Percentiles rank a stretch among this genome's conserved stretches.
Conservation (phyloP, 805 yeast species). For the Tetrapisispora pingtungensis region DNA sequence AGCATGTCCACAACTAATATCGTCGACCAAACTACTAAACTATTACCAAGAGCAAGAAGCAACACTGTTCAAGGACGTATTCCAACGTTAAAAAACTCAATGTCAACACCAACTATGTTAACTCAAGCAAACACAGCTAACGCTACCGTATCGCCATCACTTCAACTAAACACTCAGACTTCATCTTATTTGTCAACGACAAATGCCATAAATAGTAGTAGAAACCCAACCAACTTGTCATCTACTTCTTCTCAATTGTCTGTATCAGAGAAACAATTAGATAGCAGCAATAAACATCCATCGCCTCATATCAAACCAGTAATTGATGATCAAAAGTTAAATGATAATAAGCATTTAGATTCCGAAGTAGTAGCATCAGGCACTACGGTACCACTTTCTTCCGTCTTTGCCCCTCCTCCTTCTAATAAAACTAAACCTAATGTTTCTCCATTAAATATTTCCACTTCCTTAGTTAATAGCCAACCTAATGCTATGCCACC, state of each 20-base stretch:
- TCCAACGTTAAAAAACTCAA: not conserved
- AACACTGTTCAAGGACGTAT: constrained; percentile 16
- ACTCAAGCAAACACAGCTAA: not conserved
- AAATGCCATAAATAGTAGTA: not conserved
- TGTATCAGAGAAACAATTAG: not conserved
- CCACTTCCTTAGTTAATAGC: not conserved
- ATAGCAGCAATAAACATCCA: not conserved
- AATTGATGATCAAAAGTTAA: not conserved
- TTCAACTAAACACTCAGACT: constrained; percentile 5
- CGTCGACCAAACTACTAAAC: constrained; percentile 2
- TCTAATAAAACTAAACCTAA: not conserved
- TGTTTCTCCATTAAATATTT: not conserved
- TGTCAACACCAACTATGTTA: not conserved
- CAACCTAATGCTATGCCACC: constrained; percentile 1
- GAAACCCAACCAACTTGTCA: not conserved
- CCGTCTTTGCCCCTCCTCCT: not conserved
- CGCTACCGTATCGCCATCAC: constrained; percentile 5
- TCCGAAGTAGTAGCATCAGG: not conserved
- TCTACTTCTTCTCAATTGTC: not conserved
- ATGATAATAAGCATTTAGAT: not conserved
- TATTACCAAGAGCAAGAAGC: constrained; percentile 17
- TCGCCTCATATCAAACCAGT: not conserved
- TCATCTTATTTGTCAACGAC: not conserved
- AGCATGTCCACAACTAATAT: not conserved
- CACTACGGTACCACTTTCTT: not conserved